Evolutionary conservation across 2,329 filamentous ascomycete genomes (phyloP).

Genomic region (Verruconis gallopava): DNA sequence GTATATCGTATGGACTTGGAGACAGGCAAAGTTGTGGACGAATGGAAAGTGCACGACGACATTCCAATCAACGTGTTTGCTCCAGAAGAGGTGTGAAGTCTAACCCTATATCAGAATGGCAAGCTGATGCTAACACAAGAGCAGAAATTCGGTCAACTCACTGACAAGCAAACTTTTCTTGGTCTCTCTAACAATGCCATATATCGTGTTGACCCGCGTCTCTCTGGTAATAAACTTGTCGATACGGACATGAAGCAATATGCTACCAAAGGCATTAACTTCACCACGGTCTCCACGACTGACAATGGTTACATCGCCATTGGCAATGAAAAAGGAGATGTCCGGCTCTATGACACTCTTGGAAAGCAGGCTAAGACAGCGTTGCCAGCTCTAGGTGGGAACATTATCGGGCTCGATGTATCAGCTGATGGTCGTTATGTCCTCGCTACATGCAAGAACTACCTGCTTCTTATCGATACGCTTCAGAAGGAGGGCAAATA

Average conservation of each 20-base stretch:
- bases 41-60: slow-evolving; percentile 97
- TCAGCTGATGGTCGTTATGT: slow-evolving; percentile 95
- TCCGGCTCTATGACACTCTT: slow-evolving; percentile 88
- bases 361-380: slow-evolving; percentile 97
- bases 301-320: slow-evolving; percentile 96
- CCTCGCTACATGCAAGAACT: slow-evolving; percentile 84
- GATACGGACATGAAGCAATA: slow-evolving; percentile 93
- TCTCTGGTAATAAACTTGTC: slow-evolving; percentile 83
- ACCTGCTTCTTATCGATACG: slow-evolving; percentile 84
- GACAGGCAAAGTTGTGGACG: slow-evolving; percentile 93
- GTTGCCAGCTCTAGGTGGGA: slow-evolving; percentile 86
- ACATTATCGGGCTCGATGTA: slow-evolving; percentile 88
- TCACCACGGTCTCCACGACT: slow-evolving; percentile 85
- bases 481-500: slow-evolving; percentile 90
- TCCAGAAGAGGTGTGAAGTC: slow-evolving; percentile 57
- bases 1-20: slow-evolving; percentile 96
- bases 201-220: slow-evolving; percentile 83
- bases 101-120: not conserved
- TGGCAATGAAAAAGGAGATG: slow-evolving; percentile 93
- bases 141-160: slow-evolving; percentile 94
- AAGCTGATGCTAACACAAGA: slow-evolving; percentile 17
- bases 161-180: slow-evolving; percentile 84
- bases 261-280: slow-evolving; percentile 79
- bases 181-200: slow-evolving; percentile 87
- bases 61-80: slow-evolving; percentile 87